Evolutionary conservation across 1,284 basidiomycete genomes (phyloP).

Genomic region (Fomes fomentarius): DNA sequence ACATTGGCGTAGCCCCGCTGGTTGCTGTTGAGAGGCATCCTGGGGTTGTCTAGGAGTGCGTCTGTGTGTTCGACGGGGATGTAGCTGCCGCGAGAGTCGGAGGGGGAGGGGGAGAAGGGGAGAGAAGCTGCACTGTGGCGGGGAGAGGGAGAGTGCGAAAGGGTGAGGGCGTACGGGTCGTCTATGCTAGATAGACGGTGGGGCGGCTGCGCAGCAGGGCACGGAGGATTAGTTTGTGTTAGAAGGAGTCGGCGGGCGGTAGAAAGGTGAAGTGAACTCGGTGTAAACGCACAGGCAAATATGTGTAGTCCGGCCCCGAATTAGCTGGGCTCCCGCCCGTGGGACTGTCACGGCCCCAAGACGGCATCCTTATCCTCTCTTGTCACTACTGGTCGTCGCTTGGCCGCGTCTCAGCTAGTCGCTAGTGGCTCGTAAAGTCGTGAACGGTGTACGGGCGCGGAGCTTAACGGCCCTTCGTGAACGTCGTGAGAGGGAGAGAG

Average conservation of each 20-base stretch:
- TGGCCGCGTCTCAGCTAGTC: background rate
- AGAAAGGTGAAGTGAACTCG: background rate
- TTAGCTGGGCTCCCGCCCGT: slow-evolving; percentile 5
- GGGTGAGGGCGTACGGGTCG: slow-evolving; percentile 33
- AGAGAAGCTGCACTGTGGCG: slow-evolving; percentile 21
- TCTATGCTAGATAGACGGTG: slow-evolving; percentile 37
- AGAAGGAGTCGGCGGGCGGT: slow-evolving; percentile 1
- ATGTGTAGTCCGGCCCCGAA: slow-evolving; percentile 10
- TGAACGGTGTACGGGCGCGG: background rate
- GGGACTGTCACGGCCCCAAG: slow-evolving; percentile 13
- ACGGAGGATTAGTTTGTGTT: slow-evolving; percentile 1
- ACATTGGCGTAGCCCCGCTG: slow-evolving; percentile 34
- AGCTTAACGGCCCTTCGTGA: slow-evolving; percentile 3
- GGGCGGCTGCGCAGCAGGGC: slow-evolving; percentile 38
- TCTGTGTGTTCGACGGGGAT: slow-evolving; percentile 14
- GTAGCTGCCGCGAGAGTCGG: slow-evolving; percentile 30
- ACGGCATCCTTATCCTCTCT: slow-evolving; percentile 14
- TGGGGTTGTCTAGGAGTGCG: slow-evolving; percentile 14
- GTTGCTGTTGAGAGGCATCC: slow-evolving; percentile 22
- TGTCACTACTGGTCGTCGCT: background rate
- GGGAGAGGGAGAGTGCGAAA: slow-evolving; percentile 22
- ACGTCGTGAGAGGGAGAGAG: background rate
- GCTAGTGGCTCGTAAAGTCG: slow-evolving; percentile 3
- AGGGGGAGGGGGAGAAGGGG: slow-evolving; percentile 8
- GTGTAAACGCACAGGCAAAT: slow-evolving; percentile 13